Percentiles rank a stretch among this genome's conserved stretches.
Conservation (phyloP, 768 basidiomycete species). For the Sporobolomyces roseus region DNA sequence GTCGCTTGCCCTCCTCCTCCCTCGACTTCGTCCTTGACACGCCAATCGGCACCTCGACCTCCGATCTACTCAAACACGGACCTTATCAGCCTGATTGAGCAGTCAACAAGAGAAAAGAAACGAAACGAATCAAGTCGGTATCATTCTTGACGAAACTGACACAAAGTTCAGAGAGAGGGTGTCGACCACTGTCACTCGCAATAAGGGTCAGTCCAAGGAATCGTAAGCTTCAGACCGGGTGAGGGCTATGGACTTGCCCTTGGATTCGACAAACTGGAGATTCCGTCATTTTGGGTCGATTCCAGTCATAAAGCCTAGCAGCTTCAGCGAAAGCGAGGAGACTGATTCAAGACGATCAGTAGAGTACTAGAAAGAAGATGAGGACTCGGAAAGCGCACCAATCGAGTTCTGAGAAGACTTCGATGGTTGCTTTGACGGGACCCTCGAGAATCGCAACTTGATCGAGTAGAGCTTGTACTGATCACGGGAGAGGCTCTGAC, state of each 20-base stretch:
- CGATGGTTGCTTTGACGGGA: constrained; percentile 60
- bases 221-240: too few species aligned
- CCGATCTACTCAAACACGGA: constrained; percentile 27
- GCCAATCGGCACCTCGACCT: neutral
- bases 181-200: constrained; percentile 55
- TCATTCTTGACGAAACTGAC: constrained; percentile 72
- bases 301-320: constrained; percentile 56
- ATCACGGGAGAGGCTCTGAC: too few species aligned
- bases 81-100: neutral
- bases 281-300: constrained; percentile 72
- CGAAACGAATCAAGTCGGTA: constrained; percentile 54
- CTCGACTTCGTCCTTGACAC: neutral
- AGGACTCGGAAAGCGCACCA: constrained; percentile 52
- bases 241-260: constrained; percentile 56
- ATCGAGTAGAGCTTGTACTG: constrained; percentile 68
- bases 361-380: neutral
- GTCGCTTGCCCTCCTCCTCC: neutral
- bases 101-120: too few species aligned
- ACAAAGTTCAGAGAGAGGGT: constrained; percentile 88
- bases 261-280: constrained; percentile 59
- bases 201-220: too few species aligned
- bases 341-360: neutral
- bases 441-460: constrained; percentile 59
- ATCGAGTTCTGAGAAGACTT: constrained; percentile 80
- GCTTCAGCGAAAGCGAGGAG: constrained; percentile 41